Conservation (phyloP, 148 eudicot genomes). For the Linanthus parryae region DNA sequence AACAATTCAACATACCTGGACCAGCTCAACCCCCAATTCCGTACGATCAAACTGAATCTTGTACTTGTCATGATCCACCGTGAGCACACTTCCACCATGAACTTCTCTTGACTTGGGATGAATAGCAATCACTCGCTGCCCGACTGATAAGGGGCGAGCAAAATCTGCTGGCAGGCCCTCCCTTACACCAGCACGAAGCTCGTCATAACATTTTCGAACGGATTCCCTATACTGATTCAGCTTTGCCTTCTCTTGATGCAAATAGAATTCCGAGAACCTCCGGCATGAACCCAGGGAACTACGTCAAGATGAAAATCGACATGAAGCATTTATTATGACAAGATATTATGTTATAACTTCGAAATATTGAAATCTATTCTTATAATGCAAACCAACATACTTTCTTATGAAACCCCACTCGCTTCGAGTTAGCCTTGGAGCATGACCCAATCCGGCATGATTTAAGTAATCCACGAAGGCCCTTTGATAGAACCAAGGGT, state of each 20-base stretch:
- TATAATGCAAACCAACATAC: slow-evolving; percentile 22
- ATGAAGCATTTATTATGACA: too few species aligned
- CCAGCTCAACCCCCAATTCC: slow-evolving; percentile 96
- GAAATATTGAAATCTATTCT: too few species aligned
- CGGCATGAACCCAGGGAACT: slow-evolving; percentile 97
- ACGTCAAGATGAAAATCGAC: too few species aligned
- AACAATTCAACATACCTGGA: slow-evolving; percentile 43
- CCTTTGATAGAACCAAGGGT: slow-evolving; percentile 97
- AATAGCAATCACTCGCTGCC: slow-evolving; percentile 87
- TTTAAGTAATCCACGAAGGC: slow-evolving; percentile 92
- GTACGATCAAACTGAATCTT: slow-evolving; percentile 92
- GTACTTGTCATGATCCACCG: slow-evolving; percentile 77
- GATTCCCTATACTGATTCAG: slow-evolving; percentile 83
- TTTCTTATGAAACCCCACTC: slow-evolving; percentile 99
- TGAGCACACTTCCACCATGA: slow-evolving; percentile 87
- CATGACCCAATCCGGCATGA: slow-evolving; percentile 95
- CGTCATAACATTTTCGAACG: slow-evolving; percentile 82
- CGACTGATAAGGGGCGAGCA: slow-evolving; percentile 89
- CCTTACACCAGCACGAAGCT: slow-evolving; percentile 73
- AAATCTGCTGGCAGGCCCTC: slow-evolving; percentile 94
- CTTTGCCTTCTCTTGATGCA: slow-evolving; percentile 86
- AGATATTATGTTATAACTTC: background rate
- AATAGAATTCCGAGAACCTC: slow-evolving; percentile 77
- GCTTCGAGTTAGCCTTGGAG: slow-evolving; percentile 88
- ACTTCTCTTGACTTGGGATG: slow-evolving; percentile 91